Evolutionary conservation across 257 asterid genomes (phyloP), one percentile per base, ranked within the genome.

Genomic region (Asclepias syriaca): DNA sequence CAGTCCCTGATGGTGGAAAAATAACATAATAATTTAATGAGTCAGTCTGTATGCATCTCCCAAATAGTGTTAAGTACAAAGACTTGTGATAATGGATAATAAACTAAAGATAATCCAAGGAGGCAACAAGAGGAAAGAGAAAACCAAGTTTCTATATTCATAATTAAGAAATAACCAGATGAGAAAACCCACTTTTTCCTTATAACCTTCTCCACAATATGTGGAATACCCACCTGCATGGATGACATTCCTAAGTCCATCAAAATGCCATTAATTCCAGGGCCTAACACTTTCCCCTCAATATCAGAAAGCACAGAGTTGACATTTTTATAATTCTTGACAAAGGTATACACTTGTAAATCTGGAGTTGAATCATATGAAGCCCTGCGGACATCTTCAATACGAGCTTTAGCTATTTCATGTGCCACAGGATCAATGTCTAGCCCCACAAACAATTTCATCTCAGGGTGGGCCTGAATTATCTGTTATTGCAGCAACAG

Each of bases 181-280:
- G 8, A 11, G n/a, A 12, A 70, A 43, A 65, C 72, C 11, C 74
- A 49, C 55, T 63, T 34, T 10, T 68, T 45, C 5, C 65, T 73
- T 49, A 45, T 60, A 18, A 49, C 63, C 19, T 51, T 53, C 45
- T 14, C 63, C 49, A 75, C 19, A 71, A 15, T n/a, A 43, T 60
- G 34, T n/a, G 63, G 15, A 68, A 37, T 48, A 75, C 77, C 77
- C 50, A 94, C 99, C 97, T 94, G 99, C 99, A 94, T 94, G 71
- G 99, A 94, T 67, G 99, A 94, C 97, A 94, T 91, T 69, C 99
- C 99, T 84, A 94, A 83, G 85, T 94, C 99, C 97, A 94, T 88
- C 74, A 94, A 75, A 70, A 94, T 88, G 82, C 98, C 99, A 72
- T 86, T 70, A 79, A 91, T 85, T 49, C 93, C 93, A 84, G 76